Percentiles rank a stretch among this genome's conserved stretches.
Evolutionary conservation across 345 rosid species (phyloP).

Genomic region (Eucalyptus caleyi): DNA sequence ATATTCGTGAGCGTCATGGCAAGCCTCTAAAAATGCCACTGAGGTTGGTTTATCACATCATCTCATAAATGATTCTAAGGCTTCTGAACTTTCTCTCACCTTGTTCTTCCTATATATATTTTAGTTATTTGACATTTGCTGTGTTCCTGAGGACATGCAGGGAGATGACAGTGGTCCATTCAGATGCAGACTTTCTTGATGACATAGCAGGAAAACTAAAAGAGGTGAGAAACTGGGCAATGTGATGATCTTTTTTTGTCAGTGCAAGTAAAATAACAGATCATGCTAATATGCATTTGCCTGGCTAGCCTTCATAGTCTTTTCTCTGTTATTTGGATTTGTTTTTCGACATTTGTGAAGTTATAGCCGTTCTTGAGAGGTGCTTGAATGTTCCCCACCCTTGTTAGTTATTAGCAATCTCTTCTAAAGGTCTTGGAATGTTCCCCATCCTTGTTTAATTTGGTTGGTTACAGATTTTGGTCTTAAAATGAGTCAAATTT

Average conservation of each 20-base stretch:
- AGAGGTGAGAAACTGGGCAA: slow-evolving; percentile 38
- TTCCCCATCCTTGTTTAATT: not conserved
- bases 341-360: not conserved
- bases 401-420: not conserved
- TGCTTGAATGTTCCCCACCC: not conserved
- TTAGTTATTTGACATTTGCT: not conserved
- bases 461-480: not conserved
- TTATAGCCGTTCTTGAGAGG: not conserved
- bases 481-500: not conserved
- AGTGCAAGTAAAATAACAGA: not conserved
- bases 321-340: not conserved
- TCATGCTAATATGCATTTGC: not conserved
- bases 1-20: slow-evolving; percentile 89
- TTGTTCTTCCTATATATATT: not conserved
- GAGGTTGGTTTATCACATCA: slow-evolving; percentile 23
- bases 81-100: not conserved
- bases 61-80: not conserved
- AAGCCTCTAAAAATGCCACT: slow-evolving; percentile 91
- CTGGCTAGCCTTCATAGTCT: not conserved
- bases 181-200: slow-evolving; percentile 76
- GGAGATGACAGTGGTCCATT: slow-evolving; percentile 89
- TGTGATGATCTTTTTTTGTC: not conserved
- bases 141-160: slow-evolving; percentile 13
- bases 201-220: slow-evolving; percentile 87
- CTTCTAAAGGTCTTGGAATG: not conserved